Evolutionary conservation across 495 filamentous ascomycete species (phyloP).

Genomic region (Penicillium pulvis): DNA sequence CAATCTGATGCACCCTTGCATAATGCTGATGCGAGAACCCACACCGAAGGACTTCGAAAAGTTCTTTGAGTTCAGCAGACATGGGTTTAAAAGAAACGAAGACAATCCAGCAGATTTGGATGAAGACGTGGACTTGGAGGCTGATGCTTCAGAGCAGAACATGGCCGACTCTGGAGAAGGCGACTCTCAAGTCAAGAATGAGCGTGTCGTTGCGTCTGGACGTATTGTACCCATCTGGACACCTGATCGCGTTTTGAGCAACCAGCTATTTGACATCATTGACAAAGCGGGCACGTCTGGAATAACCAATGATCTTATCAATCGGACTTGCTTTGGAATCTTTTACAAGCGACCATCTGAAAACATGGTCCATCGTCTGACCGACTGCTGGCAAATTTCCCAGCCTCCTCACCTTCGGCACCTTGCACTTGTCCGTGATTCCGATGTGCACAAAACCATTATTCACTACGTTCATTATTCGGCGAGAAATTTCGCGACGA

Average conservation of each 20-base stretch:
- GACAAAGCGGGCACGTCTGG: slow-evolving; percentile 53
- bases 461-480: slow-evolving; percentile 63
- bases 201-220: slow-evolving; percentile 34
- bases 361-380: slow-evolving; percentile 53
- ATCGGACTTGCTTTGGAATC: slow-evolving; percentile 49
- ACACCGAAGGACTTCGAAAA: slow-evolving; percentile 62
- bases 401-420: slow-evolving; percentile 66
- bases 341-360: slow-evolving; percentile 64
- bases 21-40: slow-evolving; percentile 76
- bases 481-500: slow-evolving; percentile 53
- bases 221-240: slow-evolving; percentile 56
- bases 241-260: slow-evolving; percentile 51
- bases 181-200: slow-evolving; percentile 15
- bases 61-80: slow-evolving; percentile 48
- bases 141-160: slow-evolving; percentile 1
- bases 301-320: slow-evolving; percentile 55
- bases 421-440: slow-evolving; percentile 64
- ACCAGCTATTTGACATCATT: slow-evolving; percentile 57
- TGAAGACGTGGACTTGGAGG: slow-evolving; percentile 12
- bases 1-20: slow-evolving; percentile 53
- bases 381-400: slow-evolving; percentile 60
- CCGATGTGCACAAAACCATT: slow-evolving; percentile 50
- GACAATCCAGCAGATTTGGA: slow-evolving; percentile 43
- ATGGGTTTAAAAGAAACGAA: slow-evolving; percentile 32
- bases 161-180: slow-evolving; percentile 21